These are phyloP conservation scores for Heliocybe sulcata DNA, from an alignment of 1,284 basidiomycete species.

Conservation along the genomic window DNA sequence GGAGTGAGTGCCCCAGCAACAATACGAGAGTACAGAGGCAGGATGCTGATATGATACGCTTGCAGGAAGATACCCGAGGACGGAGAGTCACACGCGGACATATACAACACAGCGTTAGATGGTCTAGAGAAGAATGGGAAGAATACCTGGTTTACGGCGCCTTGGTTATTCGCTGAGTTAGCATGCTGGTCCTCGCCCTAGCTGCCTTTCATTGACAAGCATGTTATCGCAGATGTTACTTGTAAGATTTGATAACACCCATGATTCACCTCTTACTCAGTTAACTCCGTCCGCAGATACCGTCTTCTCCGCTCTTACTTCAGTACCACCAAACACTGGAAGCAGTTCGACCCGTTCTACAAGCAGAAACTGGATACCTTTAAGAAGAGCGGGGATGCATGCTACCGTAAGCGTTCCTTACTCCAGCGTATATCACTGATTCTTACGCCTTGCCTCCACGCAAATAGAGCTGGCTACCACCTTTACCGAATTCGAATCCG, in stretches of 20 bases:
- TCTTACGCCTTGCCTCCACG: background rate
- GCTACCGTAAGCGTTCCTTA: conserved; percentile 48
- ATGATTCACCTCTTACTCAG: too few relatives aligned
- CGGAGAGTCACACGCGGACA: conserved; percentile 55
- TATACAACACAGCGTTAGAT: conserved; percentile 72
- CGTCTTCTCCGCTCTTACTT: conserved; percentile 79
- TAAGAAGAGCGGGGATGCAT: conserved; percentile 70
- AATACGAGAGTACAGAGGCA: background rate
- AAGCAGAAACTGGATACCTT: conserved; percentile 81
- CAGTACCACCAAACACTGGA: conserved; percentile 67
- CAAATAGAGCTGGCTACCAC: conserved; percentile 57
- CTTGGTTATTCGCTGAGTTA: conserved; percentile 93
- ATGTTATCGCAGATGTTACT: conserved; percentile 43
- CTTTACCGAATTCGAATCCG: conserved; percentile 54
- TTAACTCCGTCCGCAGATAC: conserved; percentile 47
- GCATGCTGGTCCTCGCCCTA: conserved; percentile 15
- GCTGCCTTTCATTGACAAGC: background rate
- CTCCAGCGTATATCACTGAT: background rate
- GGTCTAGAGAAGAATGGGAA: conserved; percentile 39
- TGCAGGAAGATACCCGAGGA: conserved; percentile 65
- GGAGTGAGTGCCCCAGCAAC: conserved; percentile 40
- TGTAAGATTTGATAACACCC: conserved; percentile 30
- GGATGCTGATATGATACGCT: background rate
- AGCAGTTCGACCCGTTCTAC: conserved; percentile 80
- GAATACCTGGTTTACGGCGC: conserved; percentile 85